Base-by-base conservation (phyloP, 2,329 filamentous ascomycete species). In the Fusarium poae region DNA sequence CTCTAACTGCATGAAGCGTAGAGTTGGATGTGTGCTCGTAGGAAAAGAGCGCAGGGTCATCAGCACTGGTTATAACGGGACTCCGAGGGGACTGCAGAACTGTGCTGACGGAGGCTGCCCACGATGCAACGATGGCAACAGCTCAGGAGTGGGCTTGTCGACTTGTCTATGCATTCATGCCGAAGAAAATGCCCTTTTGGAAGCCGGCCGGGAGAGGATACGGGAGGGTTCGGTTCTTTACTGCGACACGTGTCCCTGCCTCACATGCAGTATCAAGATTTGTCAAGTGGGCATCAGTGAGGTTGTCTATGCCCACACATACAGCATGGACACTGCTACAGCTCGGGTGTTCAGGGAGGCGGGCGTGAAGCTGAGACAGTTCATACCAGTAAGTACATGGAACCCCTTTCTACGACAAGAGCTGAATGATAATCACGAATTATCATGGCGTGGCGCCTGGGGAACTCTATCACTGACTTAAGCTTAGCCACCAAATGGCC, bases 191-290 rank as follows among this genome's bases (percentile, higher is more conserved):
- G 96, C 96, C 2, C 85, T 99, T 60, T 85, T 99, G 12, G 96
- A 99, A 82, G 96, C 96, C 21, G 96, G 96, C 1, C 85, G 96
- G 72, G 96, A 98, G 79, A 86, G 96, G 60, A 93, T 99, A 71
- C 85, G 93, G 21, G 91, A 93, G 57, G 92, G 90, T 6, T 88
- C 92, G 37, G 92, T 93, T 50, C 82, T 99, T 27, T 99, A 97
- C 81, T 97, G 94, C 80, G 93, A 97, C 77, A 97, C 94, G 71
- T 99, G 96, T 79, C 96, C 96, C 6, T 99, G 96, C 78, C 83
- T 99, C 78, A 99, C 96, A 4, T 99, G 96, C 80, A 97, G 93
- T 75, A 97, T 99, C 83, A 99, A 99, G 83, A 98, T 99, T 75
- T 92, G 93, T 23, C 96, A 99, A 82, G 93, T 98, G 10, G 96